Evolutionary conservation across 2,329 filamentous ascomycete genomes (phyloP).

Genomic region (Epichloe amarillans): DNA sequence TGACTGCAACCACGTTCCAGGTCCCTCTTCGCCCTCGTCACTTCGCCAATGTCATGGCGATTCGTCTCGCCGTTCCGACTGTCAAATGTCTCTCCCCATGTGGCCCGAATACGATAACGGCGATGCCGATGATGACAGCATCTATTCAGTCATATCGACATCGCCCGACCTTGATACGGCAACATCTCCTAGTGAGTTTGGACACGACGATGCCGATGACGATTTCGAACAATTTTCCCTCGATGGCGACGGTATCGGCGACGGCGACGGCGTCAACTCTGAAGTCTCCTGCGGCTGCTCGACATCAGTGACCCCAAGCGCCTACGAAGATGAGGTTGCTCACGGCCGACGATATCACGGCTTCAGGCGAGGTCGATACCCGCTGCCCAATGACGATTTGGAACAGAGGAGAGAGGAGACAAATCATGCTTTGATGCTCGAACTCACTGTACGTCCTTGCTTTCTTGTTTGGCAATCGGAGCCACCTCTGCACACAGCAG

Average conservation of each 20-base stretch:
- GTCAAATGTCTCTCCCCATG: slow-evolving; percentile 6
- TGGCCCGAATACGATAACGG: slow-evolving; percentile 3
- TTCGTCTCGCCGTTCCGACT: slow-evolving; percentile 1
- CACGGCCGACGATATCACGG: slow-evolving; percentile 28
- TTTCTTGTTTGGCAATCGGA: not conserved
- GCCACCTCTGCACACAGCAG: not conserved
- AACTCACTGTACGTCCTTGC: slow-evolving; percentile 22
- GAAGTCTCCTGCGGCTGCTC: slow-evolving; percentile 17
- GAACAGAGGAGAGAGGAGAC: slow-evolving; percentile 34
- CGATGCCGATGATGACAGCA: slow-evolving; percentile 12
- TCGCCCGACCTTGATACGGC: slow-evolving; percentile 12
- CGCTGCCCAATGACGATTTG: slow-evolving; percentile 31
- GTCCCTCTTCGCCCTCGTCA: not conserved
- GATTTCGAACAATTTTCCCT: slow-evolving; percentile 16
- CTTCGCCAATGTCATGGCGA: slow-evolving; percentile 4
- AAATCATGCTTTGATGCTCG: slow-evolving; percentile 31
- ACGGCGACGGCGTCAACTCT: slow-evolving; percentile 10
- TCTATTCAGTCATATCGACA: slow-evolving; percentile 19
- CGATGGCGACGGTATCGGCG: slow-evolving; percentile 7
- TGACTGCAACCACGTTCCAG: not conserved
- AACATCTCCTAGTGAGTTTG: slow-evolving; percentile 11
- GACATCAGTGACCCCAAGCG: slow-evolving; percentile 20
- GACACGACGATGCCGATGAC: slow-evolving; percentile 13
- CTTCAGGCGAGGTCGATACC: slow-evolving; percentile 30
- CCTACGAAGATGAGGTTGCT: slow-evolving; percentile 20